These are phyloP conservation scores for Didymella keratinophila DNA, from an alignment of 2,329 filamentous ascomycete species.

Conservation along the genomic window DNA sequence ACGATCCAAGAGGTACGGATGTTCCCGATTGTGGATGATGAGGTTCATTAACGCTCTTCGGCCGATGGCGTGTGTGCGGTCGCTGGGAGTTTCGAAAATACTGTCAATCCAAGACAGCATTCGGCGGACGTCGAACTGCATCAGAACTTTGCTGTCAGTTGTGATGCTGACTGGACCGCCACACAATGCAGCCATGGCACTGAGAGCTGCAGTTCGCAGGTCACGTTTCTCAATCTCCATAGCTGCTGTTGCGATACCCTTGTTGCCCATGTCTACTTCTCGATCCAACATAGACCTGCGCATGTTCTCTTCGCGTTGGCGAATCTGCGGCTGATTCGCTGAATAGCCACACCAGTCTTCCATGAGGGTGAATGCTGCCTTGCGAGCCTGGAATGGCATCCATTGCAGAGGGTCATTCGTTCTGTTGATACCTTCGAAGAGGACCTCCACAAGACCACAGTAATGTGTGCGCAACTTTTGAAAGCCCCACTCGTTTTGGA, in stretches of 20 bases:
- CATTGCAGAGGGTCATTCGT: conserved; percentile 86
- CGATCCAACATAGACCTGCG: conserved; percentile 83
- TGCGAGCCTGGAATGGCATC: conserved; percentile 97
- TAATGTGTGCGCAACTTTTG: conserved; percentile 92
- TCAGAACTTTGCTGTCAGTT: conserved; percentile 83
- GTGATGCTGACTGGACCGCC: conserved; percentile 82
- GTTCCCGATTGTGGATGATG: conserved; percentile 88
- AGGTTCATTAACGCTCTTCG: conserved; percentile 87
- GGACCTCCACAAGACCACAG: conserved; percentile 89
- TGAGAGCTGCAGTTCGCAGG: conserved; percentile 86
- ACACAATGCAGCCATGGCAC: conserved; percentile 94
- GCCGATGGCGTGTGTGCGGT: conserved; percentile 90
- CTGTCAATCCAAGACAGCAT: conserved; percentile 96
- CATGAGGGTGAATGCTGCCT: conserved; percentile 95
- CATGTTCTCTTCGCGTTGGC: conserved; percentile 85
- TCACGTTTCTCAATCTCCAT: conserved; percentile 98
- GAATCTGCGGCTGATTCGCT: conserved; percentile 84
- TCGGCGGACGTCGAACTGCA: conserved; percentile 90
- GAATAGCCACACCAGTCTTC: conserved; percentile 99
- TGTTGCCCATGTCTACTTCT: conserved; percentile 74
- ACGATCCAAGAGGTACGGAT: conserved; percentile 83
- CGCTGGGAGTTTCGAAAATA: conserved; percentile 91
- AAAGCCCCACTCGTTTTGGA: conserved; percentile 94
- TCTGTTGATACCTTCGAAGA: conserved; percentile 90
- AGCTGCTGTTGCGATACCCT: conserved; percentile 80